Percentiles rank a stretch among this genome's conserved stretches.
These are phyloP conservation scores for Magnaporthiopsis poae DNA, from an alignment of 2,329 filamentous ascomycete genomes.

Conservation along the genomic window DNA sequence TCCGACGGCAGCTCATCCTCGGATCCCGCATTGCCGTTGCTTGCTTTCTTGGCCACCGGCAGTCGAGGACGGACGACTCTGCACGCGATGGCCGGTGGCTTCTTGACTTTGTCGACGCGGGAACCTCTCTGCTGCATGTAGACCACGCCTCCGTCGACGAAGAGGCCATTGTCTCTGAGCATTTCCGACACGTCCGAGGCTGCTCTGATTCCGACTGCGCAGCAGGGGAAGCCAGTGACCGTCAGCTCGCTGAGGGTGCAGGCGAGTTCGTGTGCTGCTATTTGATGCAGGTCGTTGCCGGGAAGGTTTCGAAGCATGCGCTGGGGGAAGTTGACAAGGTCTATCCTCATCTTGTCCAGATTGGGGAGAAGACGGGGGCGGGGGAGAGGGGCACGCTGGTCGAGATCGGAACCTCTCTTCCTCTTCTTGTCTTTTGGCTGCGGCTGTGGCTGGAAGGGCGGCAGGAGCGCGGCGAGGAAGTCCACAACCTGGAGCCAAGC, in stretches of 20 bases:
- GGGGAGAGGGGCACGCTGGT: background rate
- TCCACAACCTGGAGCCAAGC: conserved; percentile 44
- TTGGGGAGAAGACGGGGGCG: conserved; percentile 37
- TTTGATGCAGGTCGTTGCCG: conserved; percentile 38
- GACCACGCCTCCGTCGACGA: conserved; percentile 34
- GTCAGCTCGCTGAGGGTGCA: conserved; percentile 44
- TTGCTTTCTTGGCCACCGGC: conserved; percentile 15
- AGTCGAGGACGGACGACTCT: conserved; percentile 36
- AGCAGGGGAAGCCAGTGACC: conserved; percentile 41
- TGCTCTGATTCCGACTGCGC: conserved; percentile 38
- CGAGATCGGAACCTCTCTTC: background rate
- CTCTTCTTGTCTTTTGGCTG: conserved; percentile 22
- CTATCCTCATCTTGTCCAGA: conserved; percentile 38
- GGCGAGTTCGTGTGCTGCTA: conserved; percentile 44
- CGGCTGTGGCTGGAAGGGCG: conserved; percentile 36
- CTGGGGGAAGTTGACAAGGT: conserved; percentile 45
- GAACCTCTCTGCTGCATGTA: conserved; percentile 27
- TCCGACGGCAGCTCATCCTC: background rate
- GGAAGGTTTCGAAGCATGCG: conserved; percentile 33
- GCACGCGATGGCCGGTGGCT: conserved; percentile 27
- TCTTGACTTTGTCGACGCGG: background rate
- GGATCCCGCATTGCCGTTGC: conserved; percentile 15
- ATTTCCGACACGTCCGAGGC: conserved; percentile 40
- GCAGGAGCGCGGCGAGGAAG: conserved; percentile 40
- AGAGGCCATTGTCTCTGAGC: conserved; percentile 43